Conservation (phyloP, 495 filamentous ascomycete genomes). For the Neurospora cerealis region DNA sequence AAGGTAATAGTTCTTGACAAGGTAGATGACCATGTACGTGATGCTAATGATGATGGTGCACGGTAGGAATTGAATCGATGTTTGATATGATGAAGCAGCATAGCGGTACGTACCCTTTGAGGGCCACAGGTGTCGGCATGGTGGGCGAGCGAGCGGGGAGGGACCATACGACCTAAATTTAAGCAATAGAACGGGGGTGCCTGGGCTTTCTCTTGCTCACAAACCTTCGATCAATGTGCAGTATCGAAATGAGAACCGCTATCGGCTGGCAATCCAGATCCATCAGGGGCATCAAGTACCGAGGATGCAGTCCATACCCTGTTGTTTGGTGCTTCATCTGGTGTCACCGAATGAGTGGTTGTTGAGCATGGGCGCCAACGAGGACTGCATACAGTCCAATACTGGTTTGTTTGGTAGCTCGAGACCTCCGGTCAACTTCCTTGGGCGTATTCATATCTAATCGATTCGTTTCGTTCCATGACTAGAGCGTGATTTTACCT, state of each 20-base stretch:
- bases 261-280: background rate
- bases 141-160: background rate
- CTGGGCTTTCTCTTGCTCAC: background rate
- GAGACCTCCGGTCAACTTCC: no score
- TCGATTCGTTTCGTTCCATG: no score
- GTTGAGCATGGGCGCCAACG: background rate
- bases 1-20: background rate
- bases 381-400: background rate
- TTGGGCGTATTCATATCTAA: no score
- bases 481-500: no score
- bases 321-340: background rate
- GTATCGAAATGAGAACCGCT: background rate
- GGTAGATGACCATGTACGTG: background rate
- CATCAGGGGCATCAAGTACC: background rate
- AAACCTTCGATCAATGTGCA: background rate
- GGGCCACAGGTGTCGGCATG: background rate
- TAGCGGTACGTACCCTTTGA: background rate
- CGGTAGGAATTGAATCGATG: background rate
- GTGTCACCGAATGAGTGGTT: background rate
- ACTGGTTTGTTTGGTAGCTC: no score
- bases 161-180: background rate
- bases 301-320: background rate
- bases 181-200: background rate
- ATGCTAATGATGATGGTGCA: background rate
- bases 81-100: background rate